phyloP scores from a whole-genome alignment of 208 protist species.

The Acanthamoeba culbertsoni region DNA sequence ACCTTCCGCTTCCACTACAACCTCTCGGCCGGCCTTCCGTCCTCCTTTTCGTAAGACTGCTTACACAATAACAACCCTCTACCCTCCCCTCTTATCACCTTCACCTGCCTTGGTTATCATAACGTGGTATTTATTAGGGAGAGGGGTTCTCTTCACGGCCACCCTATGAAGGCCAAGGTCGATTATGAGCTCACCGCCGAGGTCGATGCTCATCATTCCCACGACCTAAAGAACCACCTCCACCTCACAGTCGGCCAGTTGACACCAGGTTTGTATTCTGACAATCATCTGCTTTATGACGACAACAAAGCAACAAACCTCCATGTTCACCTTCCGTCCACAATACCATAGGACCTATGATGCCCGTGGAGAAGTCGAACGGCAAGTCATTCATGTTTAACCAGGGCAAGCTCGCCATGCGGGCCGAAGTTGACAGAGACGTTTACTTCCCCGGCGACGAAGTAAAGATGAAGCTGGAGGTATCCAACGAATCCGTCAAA shows the following conservation, averaged over 20 bases:
- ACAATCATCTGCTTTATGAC: neutral
- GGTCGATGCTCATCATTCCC: neutral
- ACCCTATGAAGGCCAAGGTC: neutral
- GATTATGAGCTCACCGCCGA: slow-evolving; percentile 21
- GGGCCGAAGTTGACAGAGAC: neutral
- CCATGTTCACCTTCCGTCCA: too few species aligned
- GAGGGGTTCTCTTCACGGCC: neutral
- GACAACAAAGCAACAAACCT: too few species aligned
- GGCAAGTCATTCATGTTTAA: slow-evolving; percentile 55
- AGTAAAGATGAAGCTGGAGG: slow-evolving; percentile 40
- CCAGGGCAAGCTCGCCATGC: slow-evolving; percentile 48
- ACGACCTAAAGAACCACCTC: neutral
- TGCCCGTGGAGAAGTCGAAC: neutral
- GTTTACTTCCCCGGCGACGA: slow-evolving; percentile 53
- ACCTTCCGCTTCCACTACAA: slow-evolving; percentile 19
- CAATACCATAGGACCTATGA: neutral
- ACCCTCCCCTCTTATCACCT: too few species aligned
- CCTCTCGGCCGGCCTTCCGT: neutral
- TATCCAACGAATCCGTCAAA: slow-evolving; percentile 50
- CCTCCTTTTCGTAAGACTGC: neutral
- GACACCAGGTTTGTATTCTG: neutral
- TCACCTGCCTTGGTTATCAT: too few species aligned
- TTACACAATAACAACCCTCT: too few species aligned
- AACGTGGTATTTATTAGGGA: neutral
- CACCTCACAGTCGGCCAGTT: neutral